Evolutionary conservation across 2,329 filamentous ascomycete species (phyloP).

Genomic region (Sclerotinia borealis): DNA sequence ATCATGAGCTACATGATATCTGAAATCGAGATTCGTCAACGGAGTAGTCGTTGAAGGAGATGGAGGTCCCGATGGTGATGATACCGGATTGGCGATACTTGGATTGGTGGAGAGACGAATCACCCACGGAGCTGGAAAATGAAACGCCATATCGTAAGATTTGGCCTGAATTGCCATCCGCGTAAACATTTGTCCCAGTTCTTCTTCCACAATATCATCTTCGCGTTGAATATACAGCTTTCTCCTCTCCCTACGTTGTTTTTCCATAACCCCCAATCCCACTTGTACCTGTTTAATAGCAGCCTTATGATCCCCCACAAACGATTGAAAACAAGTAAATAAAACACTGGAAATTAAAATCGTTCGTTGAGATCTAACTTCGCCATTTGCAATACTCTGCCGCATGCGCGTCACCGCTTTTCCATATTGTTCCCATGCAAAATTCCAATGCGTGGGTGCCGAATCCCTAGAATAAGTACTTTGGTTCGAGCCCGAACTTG

Average conservation of each 20-base stretch:
- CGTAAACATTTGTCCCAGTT: conserved; percentile 58
- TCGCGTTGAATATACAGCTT: conserved; percentile 25
- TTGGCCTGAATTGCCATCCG: conserved; percentile 59
- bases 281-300: conserved; percentile 57
- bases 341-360: conserved; percentile 60
- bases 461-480: conserved; percentile 31
- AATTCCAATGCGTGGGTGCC: conserved; percentile 49
- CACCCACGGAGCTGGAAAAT: conserved; percentile 57
- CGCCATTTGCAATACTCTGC: conserved; percentile 38
- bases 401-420: conserved; percentile 48
- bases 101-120: conserved; percentile 43
- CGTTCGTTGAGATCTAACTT: conserved; percentile 42
- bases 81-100: conserved; percentile 21
- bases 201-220: conserved; percentile 36
- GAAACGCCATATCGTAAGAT: conserved; percentile 63
- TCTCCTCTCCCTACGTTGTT: conserved; percentile 42
- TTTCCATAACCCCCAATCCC: conserved; percentile 49
- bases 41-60: neutral
- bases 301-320: conserved; percentile 56
- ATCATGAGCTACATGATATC: neutral
- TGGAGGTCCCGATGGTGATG: conserved; percentile 16
- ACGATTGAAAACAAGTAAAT: conserved; percentile 63
- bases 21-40: neutral
- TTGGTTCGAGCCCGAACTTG: conserved; percentile 15
- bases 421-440: conserved; percentile 55